Evolutionary conservation across 1,284 basidiomycete species (phyloP).

Genomic region (Melampsora larici-populina): DNA sequence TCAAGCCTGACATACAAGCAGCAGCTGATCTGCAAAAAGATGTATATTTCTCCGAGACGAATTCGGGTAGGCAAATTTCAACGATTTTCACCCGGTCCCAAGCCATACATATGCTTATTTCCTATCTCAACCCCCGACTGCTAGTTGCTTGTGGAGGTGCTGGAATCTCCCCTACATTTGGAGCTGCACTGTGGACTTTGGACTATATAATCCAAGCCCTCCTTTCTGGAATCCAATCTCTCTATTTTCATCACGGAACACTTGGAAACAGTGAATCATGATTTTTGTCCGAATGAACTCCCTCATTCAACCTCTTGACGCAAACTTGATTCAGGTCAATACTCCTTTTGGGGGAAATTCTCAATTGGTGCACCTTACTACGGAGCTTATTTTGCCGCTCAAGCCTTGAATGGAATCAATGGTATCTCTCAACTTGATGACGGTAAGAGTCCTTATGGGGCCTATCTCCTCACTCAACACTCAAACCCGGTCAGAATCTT

Average conservation of each 20-base stretch:
- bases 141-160: conserved; percentile 58
- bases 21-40: conserved; percentile 55
- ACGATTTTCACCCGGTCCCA: not conserved
- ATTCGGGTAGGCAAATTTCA: conserved; percentile 50
- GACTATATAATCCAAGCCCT: conserved; percentile 58
- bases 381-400: conserved; percentile 56
- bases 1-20: conserved; percentile 55
- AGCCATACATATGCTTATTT: not conserved
- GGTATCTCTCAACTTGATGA: conserved; percentile 55
- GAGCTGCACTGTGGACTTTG: conserved; percentile 58
- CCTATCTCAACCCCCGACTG: not conserved
- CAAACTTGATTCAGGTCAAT: conserved; percentile 1
- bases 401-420: conserved; percentile 53
- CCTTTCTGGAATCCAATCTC: conserved; percentile 55
- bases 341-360: conserved; percentile 26
- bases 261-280: not conserved
- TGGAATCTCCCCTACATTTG: conserved; percentile 58
- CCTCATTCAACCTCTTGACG: not conserved
- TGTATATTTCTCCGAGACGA: conserved; percentile 59
- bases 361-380: conserved; percentile 57
- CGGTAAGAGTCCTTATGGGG: conserved; percentile 53
- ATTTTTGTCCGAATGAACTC: not conserved
- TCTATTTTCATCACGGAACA: conserved; percentile 59
- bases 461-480: conserved; percentile 49
- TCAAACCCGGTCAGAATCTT: conserved; percentile 1